Percentiles rank a stretch among this genome's conserved stretches.
phyloP scores from a whole-genome alignment of 2,329 filamentous ascomycete genomes.

The Hypoxylon sp. region DNA sequence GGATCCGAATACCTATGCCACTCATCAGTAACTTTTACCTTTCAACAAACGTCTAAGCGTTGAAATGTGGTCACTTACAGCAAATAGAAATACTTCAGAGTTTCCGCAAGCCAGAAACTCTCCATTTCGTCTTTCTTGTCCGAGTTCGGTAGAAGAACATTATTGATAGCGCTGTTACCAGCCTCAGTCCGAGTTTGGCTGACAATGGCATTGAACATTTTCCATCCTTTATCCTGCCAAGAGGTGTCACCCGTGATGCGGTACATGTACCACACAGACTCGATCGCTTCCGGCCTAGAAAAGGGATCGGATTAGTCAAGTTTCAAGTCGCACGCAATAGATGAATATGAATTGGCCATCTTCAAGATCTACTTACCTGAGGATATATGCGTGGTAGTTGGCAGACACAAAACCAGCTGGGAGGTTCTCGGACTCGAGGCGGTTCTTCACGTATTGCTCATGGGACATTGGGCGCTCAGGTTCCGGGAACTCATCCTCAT shows the following conservation, averaged over 20 bases:
- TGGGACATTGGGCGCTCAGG: constrained; percentile 65
- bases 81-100: constrained; percentile 92
- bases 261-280: constrained; percentile 91
- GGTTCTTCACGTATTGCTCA: constrained; percentile 66
- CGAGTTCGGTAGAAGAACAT: constrained; percentile 67
- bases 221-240: constrained; percentile 88
- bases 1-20: constrained; percentile 61
- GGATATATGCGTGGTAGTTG: constrained; percentile 67
- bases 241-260: constrained; percentile 84
- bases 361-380: constrained; percentile 65
- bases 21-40: constrained; percentile 17
- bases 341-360: neutral
- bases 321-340: neutral
- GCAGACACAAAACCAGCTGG: constrained; percentile 68
- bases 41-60: neutral
- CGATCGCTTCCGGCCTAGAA: constrained; percentile 83
- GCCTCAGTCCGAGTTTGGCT: constrained; percentile 75
- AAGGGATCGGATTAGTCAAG: constrained; percentile 12
- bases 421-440: constrained; percentile 62
- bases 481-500: constrained; percentile 49
- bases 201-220: constrained; percentile 83
- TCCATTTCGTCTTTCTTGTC: constrained; percentile 77
- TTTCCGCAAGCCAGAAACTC: constrained; percentile 93
- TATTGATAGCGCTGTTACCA: constrained; percentile 78
- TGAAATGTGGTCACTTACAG: constrained; percentile 70